Conservation (phyloP, 225 moss, liverwort and hornwort genomes). For the Thuidium tamariscinum region DNA sequence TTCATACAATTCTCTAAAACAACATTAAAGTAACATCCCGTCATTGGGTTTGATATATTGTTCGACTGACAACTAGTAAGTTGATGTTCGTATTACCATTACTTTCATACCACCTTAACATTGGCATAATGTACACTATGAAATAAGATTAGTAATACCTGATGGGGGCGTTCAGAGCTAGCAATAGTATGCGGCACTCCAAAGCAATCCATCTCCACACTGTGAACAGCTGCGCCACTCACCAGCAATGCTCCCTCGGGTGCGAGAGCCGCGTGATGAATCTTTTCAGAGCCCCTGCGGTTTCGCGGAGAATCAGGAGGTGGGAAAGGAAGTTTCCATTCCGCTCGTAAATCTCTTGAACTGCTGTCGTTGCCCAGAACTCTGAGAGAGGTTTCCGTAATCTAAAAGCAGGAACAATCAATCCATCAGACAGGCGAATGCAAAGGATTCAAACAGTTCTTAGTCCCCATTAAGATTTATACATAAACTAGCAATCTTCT, state of each 20-base stretch:
- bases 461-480: neutral
- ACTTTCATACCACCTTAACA: neutral
- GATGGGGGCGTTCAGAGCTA: conserved; percentile 32
- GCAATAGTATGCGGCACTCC: conserved; percentile 44
- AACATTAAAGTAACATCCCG: neutral
- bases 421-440: neutral
- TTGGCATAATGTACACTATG: neutral
- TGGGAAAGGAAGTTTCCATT: conserved; percentile 54
- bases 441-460: neutral
- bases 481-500: neutral
- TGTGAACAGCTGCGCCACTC: conserved; percentile 36
- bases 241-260: conserved; percentile 60
- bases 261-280: conserved; percentile 60
- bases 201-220: conserved; percentile 41
- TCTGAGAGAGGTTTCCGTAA: conserved; percentile 63
- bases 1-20: neutral
- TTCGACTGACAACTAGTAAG: neutral
- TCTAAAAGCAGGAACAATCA: conserved; percentile 9
- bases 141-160: conserved; percentile 23
- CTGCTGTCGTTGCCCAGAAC: conserved; percentile 33
- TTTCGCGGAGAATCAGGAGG: conserved; percentile 4
- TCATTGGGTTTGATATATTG: neutral
- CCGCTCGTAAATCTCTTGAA: conserved; percentile 40
- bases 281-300: neutral
- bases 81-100: neutral